Evolutionary conservation across 495 filamentous ascomycete genomes (phyloP).

Genomic region (Podospora didyma): DNA sequence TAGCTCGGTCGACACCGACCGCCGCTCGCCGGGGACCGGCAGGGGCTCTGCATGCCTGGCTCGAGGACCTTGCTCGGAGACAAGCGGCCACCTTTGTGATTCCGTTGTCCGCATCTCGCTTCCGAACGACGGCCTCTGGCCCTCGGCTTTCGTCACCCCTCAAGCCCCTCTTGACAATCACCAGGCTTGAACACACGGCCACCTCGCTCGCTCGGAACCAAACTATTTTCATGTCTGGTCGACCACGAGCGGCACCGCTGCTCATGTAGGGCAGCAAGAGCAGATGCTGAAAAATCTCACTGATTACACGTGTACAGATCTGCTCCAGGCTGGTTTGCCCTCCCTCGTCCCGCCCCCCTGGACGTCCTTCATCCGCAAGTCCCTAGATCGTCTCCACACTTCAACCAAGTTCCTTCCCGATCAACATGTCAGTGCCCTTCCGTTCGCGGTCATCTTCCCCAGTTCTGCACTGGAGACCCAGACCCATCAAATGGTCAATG

Average conservation of each 20-base stretch:
- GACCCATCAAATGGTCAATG: too few species aligned
- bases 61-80: background rate
- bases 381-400: background rate
- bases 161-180: background rate
- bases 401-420: background rate
- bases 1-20: too few species aligned
- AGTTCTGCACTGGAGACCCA: background rate
- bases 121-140: background rate
- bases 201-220: constrained; percentile 2
- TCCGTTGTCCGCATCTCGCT: constrained; percentile 1
- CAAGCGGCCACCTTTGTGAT: background rate
- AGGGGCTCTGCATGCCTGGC: background rate
- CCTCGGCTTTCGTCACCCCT: background rate
- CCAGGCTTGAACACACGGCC: background rate
- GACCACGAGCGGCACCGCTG: background rate
- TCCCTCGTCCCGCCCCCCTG: background rate
- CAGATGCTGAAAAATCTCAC: too few species aligned
- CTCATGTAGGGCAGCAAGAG: background rate
- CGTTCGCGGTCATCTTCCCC: background rate
- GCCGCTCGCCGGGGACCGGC: background rate
- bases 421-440: background rate
- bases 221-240: background rate
- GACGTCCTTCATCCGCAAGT: background rate
- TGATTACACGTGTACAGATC: too few species aligned
- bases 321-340: too few species aligned